Base-by-base conservation (phyloP, 768 basidiomycete genomes). In the Mycena filopes region DNA sequence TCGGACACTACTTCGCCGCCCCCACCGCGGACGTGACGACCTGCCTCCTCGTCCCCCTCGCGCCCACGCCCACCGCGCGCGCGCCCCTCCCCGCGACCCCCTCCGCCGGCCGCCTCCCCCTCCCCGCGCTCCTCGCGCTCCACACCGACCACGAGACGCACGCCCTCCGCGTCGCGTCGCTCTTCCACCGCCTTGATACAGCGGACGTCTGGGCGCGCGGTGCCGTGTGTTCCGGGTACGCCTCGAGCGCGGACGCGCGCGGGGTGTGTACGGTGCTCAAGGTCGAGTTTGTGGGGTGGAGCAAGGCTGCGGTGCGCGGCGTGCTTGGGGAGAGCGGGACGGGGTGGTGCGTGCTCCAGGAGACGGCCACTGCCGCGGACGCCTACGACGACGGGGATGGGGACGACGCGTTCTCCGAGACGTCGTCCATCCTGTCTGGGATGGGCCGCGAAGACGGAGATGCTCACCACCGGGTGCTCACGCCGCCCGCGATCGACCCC, bases 321-420 rank as follows among this genome's bases (percentile, higher is more conserved):
- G 82, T 93, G 21, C 82, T 94, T 15, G 93, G 93, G 15, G 87
- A 91, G 72, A 87, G 86, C 31, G 86, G 89, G 20, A 85, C 82
- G 10, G 90, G 89, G 0, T 95, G 93, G 93, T 94, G 92, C 77
- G 81, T 83, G 0, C 75, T 94, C 20, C 87, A 92, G 72, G 92
- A 93, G 74, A 65, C 80, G 48, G 55, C 67, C 65, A 43, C 61
- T 21, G 68, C 67, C 23, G 61, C 11, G 71, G 29, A 67, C 75
- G 74, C 71, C 12, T 66, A 48, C 23, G 65, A 73, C 33, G 48
- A 67, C 8, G n/a, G n/a, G n/a, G 78, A 77, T 25, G 79, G 78
- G 10, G 74, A 74, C 11, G 78, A 76, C 53, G 57, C 55, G 20
- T 66, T 76, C 25, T 80, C 77, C 3, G 77, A 78, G 23, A 69